phyloP scores from a whole-genome alignment of 164 flowering plant genomes.

The Piper longum region DNA sequence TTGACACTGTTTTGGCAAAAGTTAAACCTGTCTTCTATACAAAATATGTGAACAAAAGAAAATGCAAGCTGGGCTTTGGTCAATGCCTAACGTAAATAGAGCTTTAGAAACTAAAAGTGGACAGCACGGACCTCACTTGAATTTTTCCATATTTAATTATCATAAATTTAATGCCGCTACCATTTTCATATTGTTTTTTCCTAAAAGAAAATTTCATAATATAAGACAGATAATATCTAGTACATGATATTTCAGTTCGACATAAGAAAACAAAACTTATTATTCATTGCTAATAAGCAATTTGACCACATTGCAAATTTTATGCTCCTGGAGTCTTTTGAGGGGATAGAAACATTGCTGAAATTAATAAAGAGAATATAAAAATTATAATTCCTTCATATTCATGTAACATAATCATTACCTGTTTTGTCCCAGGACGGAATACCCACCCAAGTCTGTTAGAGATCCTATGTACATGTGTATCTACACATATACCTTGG shows the following conservation, averaged over 20 bases:
- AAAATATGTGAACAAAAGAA: not conserved
- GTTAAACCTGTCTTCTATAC: not conserved
- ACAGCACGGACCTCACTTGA: not conserved
- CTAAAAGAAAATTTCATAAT: no score
- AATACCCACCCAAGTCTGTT: constrained; percentile 97
- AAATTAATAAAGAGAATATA: no score
- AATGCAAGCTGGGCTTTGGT: not conserved
- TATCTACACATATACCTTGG: constrained; percentile 98
- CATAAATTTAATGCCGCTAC: no score
- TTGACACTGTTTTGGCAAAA: not conserved
- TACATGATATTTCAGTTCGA: no score
- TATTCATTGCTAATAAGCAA: no score
- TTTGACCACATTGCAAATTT: not conserved
- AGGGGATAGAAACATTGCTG: not conserved
- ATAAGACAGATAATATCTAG: no score
- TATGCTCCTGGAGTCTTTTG: not conserved
- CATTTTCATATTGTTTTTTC: no score
- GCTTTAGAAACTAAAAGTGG: no score
- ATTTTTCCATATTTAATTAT: not conserved
- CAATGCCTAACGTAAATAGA: not conserved
- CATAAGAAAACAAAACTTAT: no score
- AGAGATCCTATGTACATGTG: constrained; percentile 96
- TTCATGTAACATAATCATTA: constrained; percentile 6
- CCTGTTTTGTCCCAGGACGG: constrained; percentile 56
- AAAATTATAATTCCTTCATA: not conserved